Conservation (phyloP, 495 filamentous ascomycete genomes). For the Hypoxylon fuscum region DNA sequence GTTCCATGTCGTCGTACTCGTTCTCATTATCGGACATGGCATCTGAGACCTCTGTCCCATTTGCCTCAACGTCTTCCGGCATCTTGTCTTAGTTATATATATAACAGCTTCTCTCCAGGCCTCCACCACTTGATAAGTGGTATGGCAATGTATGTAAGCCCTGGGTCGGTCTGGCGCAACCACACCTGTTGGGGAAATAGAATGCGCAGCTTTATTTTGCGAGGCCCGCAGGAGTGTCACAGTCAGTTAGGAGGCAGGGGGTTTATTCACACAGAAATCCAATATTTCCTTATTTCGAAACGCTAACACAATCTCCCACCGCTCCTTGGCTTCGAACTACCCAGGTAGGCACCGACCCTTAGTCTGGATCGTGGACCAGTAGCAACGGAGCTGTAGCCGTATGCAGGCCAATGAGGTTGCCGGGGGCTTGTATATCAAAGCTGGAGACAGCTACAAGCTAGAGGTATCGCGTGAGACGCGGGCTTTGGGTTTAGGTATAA, state of each 20-base stretch:
- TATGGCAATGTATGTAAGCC: conserved; percentile 52
- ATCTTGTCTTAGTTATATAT: conserved; percentile 60
- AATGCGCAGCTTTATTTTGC: conserved; percentile 33
- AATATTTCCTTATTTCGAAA: conserved; percentile 34
- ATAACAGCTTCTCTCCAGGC: conserved; percentile 40
- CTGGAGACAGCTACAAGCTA: conserved; percentile 36
- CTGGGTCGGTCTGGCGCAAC: conserved; percentile 45
- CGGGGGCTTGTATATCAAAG: conserved; percentile 38
- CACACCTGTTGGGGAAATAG: conserved; percentile 44
- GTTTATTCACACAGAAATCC: conserved; percentile 7
- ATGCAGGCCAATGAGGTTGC: conserved; percentile 41
- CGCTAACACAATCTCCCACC: conserved; percentile 36
- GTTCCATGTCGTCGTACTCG: conserved; percentile 59
- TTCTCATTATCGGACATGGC: conserved; percentile 64
- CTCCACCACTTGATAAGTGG: conserved; percentile 26
- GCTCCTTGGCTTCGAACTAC: conserved; percentile 32
- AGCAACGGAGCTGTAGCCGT: conserved; percentile 30
- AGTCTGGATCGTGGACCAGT: conserved; percentile 40
- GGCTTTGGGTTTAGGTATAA: conserved; percentile 40
- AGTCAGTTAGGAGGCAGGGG: conserved; percentile 31
- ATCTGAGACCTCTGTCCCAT: conserved; percentile 61
- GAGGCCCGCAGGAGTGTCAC: conserved; percentile 39
- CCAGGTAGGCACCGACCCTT: conserved; percentile 39
- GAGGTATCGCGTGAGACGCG: conserved; percentile 46
- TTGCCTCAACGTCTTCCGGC: conserved; percentile 55